These are phyloP conservation scores for Porcisia hertigi DNA, from an alignment of 208 protist species.

Conservation along the genomic window DNA sequence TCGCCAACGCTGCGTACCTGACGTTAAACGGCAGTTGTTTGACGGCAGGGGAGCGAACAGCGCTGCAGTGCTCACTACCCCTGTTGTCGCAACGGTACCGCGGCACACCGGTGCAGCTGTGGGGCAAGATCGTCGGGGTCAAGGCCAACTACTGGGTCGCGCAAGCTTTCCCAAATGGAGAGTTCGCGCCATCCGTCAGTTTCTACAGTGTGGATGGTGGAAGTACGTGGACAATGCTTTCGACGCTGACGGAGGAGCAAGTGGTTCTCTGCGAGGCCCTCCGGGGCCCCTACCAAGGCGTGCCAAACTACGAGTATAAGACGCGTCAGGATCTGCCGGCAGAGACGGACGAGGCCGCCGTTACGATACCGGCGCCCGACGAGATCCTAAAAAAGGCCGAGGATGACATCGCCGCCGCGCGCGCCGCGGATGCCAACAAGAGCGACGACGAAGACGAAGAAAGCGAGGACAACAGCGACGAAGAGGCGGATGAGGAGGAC, in stretches of 20 bases:
- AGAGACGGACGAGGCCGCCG: slow-evolving; percentile 58
- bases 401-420: slow-evolving; percentile 39
- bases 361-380: slow-evolving; percentile 50
- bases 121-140: slow-evolving; percentile 79
- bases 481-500: slow-evolving; percentile 54
- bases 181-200: slow-evolving; percentile 62
- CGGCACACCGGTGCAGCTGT: slow-evolving; percentile 61
- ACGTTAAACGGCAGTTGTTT: slow-evolving; percentile 58
- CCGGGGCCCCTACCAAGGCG: slow-evolving; percentile 80
- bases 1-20: slow-evolving; percentile 60
- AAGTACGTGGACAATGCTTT: slow-evolving; percentile 67
- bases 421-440: slow-evolving; percentile 15
- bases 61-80: slow-evolving; percentile 81
- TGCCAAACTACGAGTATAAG: slow-evolving; percentile 86
- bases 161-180: slow-evolving; percentile 51
- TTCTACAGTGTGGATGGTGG: slow-evolving; percentile 89
- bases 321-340: slow-evolving; percentile 78
- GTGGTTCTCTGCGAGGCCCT: slow-evolving; percentile 79
- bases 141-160: slow-evolving; percentile 81
- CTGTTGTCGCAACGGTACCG: slow-evolving; percentile 66
- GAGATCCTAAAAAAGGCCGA: slow-evolving; percentile 42
- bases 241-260: slow-evolving; percentile 67
- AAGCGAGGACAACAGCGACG: slow-evolving; percentile 48
- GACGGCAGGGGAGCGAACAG: slow-evolving; percentile 64
- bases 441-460: slow-evolving; percentile 35